Conservation (phyloP, 2,329 filamentous ascomycete species). For the Ophiostoma sp. region DNA sequence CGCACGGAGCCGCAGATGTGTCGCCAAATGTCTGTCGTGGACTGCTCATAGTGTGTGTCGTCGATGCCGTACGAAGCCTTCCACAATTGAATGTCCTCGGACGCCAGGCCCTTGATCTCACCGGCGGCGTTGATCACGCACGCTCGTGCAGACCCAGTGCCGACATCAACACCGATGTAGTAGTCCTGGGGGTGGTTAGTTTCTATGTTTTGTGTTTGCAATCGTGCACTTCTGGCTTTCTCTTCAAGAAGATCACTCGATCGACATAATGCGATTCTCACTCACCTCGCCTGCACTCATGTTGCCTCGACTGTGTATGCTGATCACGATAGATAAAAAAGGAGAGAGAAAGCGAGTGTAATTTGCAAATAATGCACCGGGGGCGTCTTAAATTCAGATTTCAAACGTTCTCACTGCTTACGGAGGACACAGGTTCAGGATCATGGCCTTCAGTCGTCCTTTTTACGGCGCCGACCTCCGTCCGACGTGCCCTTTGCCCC, state of each 20-base stretch:
- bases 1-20: slow-evolving; percentile 90
- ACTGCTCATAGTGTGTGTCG: slow-evolving; percentile 76
- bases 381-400: not conserved
- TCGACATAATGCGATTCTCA: not conserved
- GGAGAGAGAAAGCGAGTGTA: not conserved
- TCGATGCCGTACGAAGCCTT: slow-evolving; percentile 69
- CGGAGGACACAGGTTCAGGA: not conserved
- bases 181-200: slow-evolving; percentile 47
- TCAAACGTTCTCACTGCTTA: not conserved
- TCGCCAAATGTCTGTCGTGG: slow-evolving; percentile 93
- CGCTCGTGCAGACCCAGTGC: slow-evolving; percentile 90
- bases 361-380: not conserved
- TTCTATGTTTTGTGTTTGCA: not conserved
- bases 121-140: slow-evolving; percentile 92
- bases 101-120: slow-evolving; percentile 76
- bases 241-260: not conserved
- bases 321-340: not conserved
- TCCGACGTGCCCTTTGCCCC: not conserved
- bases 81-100: slow-evolving; percentile 78
- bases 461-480: not conserved
- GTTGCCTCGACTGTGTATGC: not conserved
- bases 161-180: slow-evolving; percentile 89
- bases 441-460: not conserved
- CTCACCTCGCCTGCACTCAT: slow-evolving; percentile 10
- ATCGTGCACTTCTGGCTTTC: not conserved